These are phyloP conservation scores for Sanghuangporus sanghuang DNA, from an alignment of 1,284 basidiomycete genomes.

Conservation along the genomic window DNA sequence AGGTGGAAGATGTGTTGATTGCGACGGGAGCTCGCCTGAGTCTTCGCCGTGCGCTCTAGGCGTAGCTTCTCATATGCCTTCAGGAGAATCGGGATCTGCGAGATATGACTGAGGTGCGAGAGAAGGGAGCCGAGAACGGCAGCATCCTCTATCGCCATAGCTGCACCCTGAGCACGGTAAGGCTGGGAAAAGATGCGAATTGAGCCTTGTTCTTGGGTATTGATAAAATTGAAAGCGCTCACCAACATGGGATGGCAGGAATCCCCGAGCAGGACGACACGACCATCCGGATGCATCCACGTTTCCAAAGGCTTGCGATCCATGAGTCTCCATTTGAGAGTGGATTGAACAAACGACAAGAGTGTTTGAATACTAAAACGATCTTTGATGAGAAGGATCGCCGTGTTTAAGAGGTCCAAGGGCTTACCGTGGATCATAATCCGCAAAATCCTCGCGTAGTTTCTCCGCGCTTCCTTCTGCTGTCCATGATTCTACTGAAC, in stretches of 20 bases:
- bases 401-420: no score
- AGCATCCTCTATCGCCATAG: slow-evolving; percentile 66
- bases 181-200: slow-evolving; percentile 35
- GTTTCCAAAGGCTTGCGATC: slow-evolving; percentile 41
- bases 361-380: slow-evolving; percentile 42
- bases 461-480: slow-evolving; percentile 40
- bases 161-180: slow-evolving; percentile 63
- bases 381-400: background rate
- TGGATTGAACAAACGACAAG: slow-evolving; percentile 39
- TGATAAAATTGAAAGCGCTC: slow-evolving; percentile 21
- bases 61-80: slow-evolving; percentile 50
- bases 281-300: slow-evolving; percentile 46
- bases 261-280: slow-evolving; percentile 48
- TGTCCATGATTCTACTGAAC: slow-evolving; percentile 42
- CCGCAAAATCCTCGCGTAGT: slow-evolving; percentile 39
- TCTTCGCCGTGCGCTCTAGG: slow-evolving; percentile 39
- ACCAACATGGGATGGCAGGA: slow-evolving; percentile 65
- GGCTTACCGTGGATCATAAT: slow-evolving; percentile 39
- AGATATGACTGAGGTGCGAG: slow-evolving; percentile 36
- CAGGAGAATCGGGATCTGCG: slow-evolving; percentile 42
- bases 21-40: slow-evolving; percentile 41
- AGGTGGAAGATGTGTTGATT: slow-evolving; percentile 53
- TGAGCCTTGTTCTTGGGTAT: background rate
- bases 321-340: slow-evolving; percentile 46
- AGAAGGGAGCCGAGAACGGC: slow-evolving; percentile 57